Evolutionary conservation across 148 eudicot genomes (phyloP).

Genomic region (Vaccinium myrtillus): DNA sequence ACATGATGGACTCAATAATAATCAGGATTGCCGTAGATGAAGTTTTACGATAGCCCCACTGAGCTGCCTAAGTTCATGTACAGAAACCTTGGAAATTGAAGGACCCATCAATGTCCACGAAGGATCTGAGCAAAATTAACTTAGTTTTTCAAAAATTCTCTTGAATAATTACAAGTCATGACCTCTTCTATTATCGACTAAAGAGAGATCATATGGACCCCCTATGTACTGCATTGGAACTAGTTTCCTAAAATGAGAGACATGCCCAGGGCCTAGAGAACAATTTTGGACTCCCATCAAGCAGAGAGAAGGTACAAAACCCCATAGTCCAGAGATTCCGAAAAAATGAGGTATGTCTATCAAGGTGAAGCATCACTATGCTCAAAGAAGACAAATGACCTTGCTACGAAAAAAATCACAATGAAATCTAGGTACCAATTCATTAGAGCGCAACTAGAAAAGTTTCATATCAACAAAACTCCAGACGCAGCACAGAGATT

Average conservation of each 20-base stretch:
- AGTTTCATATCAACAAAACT: background rate
- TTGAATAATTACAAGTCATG: background rate
- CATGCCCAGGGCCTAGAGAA: background rate
- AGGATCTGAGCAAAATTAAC: background rate
- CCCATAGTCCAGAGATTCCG: background rate
- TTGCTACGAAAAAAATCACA: background rate
- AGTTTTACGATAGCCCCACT: background rate
- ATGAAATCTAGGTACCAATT: background rate
- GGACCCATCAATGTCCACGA: background rate
- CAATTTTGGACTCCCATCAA: background rate
- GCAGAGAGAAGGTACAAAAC: background rate
- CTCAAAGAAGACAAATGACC: background rate
- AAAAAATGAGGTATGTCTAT: background rate
- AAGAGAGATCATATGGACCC: background rate
- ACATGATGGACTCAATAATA: background rate
- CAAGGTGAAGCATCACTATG: background rate
- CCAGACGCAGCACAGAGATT: background rate
- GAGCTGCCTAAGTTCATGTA: background rate
- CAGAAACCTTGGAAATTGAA: background rate
- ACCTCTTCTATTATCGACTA: background rate
- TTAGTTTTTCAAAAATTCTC: background rate
- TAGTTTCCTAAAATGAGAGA: background rate
- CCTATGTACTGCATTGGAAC: background rate
- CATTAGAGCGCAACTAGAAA: too few species aligned
- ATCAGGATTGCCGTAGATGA: background rate